Conservation (phyloP, 148 eudicot genomes). For the Salicornia ramosissima region DNA sequence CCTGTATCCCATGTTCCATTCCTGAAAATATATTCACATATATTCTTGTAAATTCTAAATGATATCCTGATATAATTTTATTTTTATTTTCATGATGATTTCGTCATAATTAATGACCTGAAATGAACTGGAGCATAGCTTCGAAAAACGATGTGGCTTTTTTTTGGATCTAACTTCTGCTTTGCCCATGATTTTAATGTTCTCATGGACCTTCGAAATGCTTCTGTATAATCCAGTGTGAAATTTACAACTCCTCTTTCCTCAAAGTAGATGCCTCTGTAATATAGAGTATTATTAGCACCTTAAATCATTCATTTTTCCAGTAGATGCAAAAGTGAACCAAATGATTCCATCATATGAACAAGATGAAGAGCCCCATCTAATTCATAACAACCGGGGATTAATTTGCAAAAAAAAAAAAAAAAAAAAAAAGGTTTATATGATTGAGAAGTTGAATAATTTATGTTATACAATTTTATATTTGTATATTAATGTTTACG, state of each 20-base stretch:
- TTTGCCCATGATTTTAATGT: constrained; percentile 58
- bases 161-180: constrained; percentile 37
- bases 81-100: background rate
- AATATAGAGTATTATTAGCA: constrained; percentile 1
- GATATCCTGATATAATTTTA: too few relatives aligned
- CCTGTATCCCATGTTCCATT: constrained; percentile 59
- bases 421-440: too few relatives aligned
- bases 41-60: constrained; percentile 6
- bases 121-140: constrained; percentile 69
- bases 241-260: constrained; percentile 53
- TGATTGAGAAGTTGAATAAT: too few relatives aligned
- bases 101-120: constrained; percentile 31
- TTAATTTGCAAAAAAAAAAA: too few relatives aligned
- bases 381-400: too few relatives aligned
- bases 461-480: too few relatives aligned
- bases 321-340: too few relatives aligned
- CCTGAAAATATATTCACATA: constrained; percentile 35
- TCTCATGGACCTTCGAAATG: constrained; percentile 51
- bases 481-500: too few relatives aligned
- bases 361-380: too few relatives aligned
- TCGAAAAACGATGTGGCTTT: constrained; percentile 50
- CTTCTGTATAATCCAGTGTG: constrained; percentile 69
- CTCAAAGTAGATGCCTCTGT: constrained; percentile 65
- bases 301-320: background rate
- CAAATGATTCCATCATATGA: too few relatives aligned